Evolutionary conservation across 2,329 filamentous ascomycete genomes (phyloP), one percentile per base, ranked within the genome.

Genomic region (Ceratocystis colombiana): DNA sequence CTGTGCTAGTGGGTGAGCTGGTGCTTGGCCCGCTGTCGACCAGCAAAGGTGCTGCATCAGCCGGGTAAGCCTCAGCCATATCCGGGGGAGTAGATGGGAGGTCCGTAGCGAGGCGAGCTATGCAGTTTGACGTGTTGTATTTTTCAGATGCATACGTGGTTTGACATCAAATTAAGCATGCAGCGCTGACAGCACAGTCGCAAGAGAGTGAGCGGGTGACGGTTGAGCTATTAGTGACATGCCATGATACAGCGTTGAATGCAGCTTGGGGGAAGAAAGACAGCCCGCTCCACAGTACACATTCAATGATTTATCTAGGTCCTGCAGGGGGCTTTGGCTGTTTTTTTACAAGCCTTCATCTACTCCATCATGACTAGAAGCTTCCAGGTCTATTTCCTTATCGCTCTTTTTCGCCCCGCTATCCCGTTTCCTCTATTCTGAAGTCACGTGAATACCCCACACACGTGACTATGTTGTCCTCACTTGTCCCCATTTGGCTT

Each of bases 11-110:
- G 25, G 20, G 22, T 53, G 48, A 22, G 48, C 48, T 53, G 22
- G 48, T 8, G 20, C 20, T 46, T n/a, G 53, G 33, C 5, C 41
- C 44, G 15, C 33, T 25, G 45, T 64, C 62, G 6, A 41, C 30
- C 12, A 67, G 62, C 28, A 67, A 41, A 15, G 66, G 28, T 22
- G 22, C 20, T 25, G 53, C 48, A 12, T 44, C 28, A 20, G 37
- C 45, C 5, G 44, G 44, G 44, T 64, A 67, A 33, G 53, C 22
- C 53, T 64, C 50, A 10, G 66, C 62, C 66, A 67, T 67, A 30
- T 6, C 48, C 10, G 64, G 20, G 17, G 45, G 44, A 12, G 55
- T 30, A 15, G 20, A 20, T 10, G 50, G 3, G 5, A 20, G 28
- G 17, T 17, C 5, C 2, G 53, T 25, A 59, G 53, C 15, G 15